phyloP scores from a whole-genome alignment of 345 rosid species.

The Hibiscus mutabilis region DNA sequence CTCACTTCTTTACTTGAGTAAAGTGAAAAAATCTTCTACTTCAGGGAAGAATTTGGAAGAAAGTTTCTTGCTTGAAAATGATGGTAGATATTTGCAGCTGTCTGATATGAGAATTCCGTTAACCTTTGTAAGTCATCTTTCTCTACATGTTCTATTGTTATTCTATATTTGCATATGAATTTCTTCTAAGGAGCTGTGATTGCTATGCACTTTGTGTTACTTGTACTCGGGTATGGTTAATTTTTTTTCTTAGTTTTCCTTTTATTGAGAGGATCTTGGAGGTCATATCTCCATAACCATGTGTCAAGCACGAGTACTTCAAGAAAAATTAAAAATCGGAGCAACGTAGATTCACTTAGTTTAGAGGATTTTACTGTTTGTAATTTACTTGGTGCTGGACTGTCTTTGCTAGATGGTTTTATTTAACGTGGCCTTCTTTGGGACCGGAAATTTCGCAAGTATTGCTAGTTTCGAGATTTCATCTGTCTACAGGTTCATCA shows the following conservation, averaged over 20 bases:
- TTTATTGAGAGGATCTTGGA: neutral
- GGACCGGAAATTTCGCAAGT: constrained; percentile 96
- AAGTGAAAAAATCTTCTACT: constrained; percentile 31
- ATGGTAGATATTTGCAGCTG: constrained; percentile 60
- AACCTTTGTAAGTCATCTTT: constrained; percentile 55
- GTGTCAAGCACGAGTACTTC: neutral
- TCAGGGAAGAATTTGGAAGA: constrained; percentile 33
- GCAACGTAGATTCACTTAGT: neutral
- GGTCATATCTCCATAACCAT: neutral
- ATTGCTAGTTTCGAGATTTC: constrained; percentile 99
- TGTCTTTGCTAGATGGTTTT: constrained; percentile 61
- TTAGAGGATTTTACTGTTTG: constrained; percentile 7
- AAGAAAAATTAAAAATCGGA: neutral
- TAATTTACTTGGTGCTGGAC: constrained; percentile 12
- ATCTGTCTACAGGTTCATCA: constrained; percentile 88
- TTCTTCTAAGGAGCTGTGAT: neutral
- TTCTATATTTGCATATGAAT: neutral
- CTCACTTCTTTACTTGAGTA: constrained; percentile 41
- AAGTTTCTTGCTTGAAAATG: constrained; percentile 35
- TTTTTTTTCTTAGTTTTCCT: neutral
- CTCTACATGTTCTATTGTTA: neutral
- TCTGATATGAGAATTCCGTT: constrained; percentile 83
- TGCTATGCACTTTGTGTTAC: neutral
- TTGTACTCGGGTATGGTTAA: neutral
- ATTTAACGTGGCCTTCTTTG: constrained; percentile 92